Base-by-base conservation (phyloP, 2,329 filamentous ascomycete species). In the Alternaria atra region DNA sequence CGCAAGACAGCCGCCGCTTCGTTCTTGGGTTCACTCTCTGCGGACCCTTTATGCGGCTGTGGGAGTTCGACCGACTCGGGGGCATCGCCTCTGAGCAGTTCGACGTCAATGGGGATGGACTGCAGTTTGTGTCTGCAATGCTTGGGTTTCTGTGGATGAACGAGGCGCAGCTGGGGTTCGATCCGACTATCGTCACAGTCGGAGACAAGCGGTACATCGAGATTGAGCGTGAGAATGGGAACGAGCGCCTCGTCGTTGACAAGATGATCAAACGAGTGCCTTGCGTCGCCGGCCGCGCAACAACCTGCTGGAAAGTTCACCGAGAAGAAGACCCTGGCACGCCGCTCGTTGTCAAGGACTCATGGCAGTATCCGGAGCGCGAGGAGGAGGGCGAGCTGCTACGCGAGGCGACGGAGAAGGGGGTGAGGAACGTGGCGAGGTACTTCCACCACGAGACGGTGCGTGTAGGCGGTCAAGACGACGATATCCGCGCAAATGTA, bases 301-400 rank as follows among this genome's bases (percentile, higher is more conserved):
- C 7, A 32, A 32, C 30, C 30, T 32, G 7, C 30, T 32, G 7
- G 30, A 32, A 32, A 32, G 30, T 9, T 32, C 7, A 29, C 7
- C 4, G 7, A 7, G 27, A 29, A 29, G 27, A 7, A 29, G 27
- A 29, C 39, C 58, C 48, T 58, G 69, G 30, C 71, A 50, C n/a
- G 25, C 71, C 68, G 4, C 73, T 84, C 62, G 76, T 84, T 25
- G 74, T 84, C 54, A 85, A 84, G 62, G 79, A 83, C 57, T 82
- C 77, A 3, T 83, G 76, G 80, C 76, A 84, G 52, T 80, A 79
- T 56, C 60, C 61, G 5, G 77, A 83, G 50, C 77, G 78, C 15
- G 71, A 77, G 4, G 78, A 83, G 47, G 81, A 84, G 66, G 80
- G 80, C 42, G 62, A 77, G 15, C 53, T 84, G 39, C 60, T 84